These are phyloP conservation scores for Nevesoporus exiguus DNA, from an alignment of 768 basidiomycete species.

Conservation along the genomic window DNA sequence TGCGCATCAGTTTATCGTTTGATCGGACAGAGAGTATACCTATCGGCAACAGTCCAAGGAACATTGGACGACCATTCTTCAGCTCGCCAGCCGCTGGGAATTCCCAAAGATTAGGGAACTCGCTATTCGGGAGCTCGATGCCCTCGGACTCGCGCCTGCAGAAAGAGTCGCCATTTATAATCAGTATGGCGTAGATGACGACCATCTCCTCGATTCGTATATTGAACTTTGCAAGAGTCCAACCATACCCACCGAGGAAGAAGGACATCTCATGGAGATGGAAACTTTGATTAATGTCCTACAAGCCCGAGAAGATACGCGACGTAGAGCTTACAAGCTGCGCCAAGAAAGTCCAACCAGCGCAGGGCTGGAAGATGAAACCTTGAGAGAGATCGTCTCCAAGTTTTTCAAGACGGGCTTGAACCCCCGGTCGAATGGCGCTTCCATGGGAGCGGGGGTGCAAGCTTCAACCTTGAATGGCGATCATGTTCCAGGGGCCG, in stretches of 20 bases:
- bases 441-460: constrained; percentile 14
- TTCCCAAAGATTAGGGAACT: constrained; percentile 50
- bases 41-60: constrained; percentile 46
- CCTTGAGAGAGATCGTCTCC: constrained; percentile 32
- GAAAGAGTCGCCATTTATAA: constrained; percentile 59
- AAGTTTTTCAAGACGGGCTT: constrained; percentile 30
- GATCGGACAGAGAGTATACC: constrained; percentile 45
- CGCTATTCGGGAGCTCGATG: constrained; percentile 55
- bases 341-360: constrained; percentile 32
- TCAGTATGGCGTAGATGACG: constrained; percentile 44
- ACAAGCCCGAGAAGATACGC: constrained; percentile 48
- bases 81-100: constrained; percentile 51
- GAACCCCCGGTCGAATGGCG: constrained; percentile 9
- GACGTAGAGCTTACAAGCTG: constrained; percentile 33
- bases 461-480: constrained; percentile 14
- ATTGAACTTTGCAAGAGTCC: constrained; percentile 51
- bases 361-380: constrained; percentile 30
- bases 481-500: not conserved
- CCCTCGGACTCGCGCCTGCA: constrained; percentile 42
- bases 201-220: constrained; percentile 51
- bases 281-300: constrained; percentile 53
- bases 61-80: constrained; percentile 54
- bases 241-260: constrained; percentile 47
- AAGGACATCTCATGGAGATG: constrained; percentile 52
- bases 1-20: not conserved